Evolutionary conservation across 164 flowering plant species (phyloP), one percentile per base, ranked within the genome.

Genomic region (Litsea cubeba): DNA sequence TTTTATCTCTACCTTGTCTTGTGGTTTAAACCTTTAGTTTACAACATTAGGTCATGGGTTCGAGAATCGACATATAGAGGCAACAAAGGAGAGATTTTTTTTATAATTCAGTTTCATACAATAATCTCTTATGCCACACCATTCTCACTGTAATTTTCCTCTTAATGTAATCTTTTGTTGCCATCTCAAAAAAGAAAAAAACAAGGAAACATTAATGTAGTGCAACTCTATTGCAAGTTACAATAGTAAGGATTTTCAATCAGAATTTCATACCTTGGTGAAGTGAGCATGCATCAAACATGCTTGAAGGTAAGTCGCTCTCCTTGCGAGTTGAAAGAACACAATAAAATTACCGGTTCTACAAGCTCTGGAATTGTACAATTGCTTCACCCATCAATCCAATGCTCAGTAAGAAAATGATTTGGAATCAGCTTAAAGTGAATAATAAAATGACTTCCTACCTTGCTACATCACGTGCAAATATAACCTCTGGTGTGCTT

Each of bases 211-310:
- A n/a, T n/a, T 22, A 11, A 40, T 22, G 50, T n/a, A 32, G 23
- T 8, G 51, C 40, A 60, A 23, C 28, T 3, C 20, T 66, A 66
- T 35, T 23, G 25, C 50, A 49, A 20, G 12, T 68, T 40, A 68
- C 26, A n/a, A n/a, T 22, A 40, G 15, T 57, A n/a, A 51, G 15
- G 28, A 50, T 54, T 15, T 5, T 15, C 30, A 62, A 71, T 23
- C 32, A 71, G 14, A 54, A 50, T 5, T 54, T 60, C 24, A 75
- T 87, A 96, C 99, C 99, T 96, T 96, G 15, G 97, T 75, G 82
- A 96, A 96, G 84, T 94, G 99, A 68, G 99, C 99, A 85, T 96
- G 98, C 97, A 96, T 96, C 80, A 96, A 75, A 82, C 99, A 96
- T 75, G 99, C 97, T 83, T 96, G 98, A 75, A 94, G 94, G 76